phyloP scores from a whole-genome alignment of 1,139 yeast species.

The Meyerozyma elateridarum region DNA sequence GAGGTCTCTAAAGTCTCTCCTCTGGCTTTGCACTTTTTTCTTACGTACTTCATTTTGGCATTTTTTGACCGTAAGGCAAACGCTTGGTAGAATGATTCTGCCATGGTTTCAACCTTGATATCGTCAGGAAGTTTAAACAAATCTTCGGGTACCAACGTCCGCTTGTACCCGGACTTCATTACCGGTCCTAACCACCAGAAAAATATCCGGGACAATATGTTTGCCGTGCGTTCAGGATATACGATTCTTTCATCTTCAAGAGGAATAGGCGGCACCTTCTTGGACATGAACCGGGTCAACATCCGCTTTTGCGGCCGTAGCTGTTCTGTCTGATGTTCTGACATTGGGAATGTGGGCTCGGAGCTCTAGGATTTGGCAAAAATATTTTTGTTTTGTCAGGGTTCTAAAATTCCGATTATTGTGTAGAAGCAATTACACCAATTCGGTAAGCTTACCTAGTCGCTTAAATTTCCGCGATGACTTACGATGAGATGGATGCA shows the following conservation, averaged over 20 bases:
- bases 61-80: constrained; percentile 19
- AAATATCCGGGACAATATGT: constrained; percentile 34
- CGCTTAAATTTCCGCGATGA: too few relatives aligned
- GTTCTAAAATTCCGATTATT: too few relatives aligned
- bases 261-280: constrained; percentile 35
- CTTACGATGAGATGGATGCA: too few relatives aligned
- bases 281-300: constrained; percentile 27
- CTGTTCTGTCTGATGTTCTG: too few relatives aligned
- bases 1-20: constrained; percentile 20
- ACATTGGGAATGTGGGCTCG: too few relatives aligned
- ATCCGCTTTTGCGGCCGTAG: constrained; percentile 24
- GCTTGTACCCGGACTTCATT: constrained; percentile 44
- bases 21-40: constrained; percentile 20
- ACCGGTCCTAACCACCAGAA: constrained; percentile 51
- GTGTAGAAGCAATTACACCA: too few relatives aligned
- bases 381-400: too few relatives aligned
- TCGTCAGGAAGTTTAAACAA: constrained; percentile 36
- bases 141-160: constrained; percentile 46
- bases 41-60: constrained; percentile 18
- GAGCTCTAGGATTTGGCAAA: too few relatives aligned
- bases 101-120: constrained; percentile 33
- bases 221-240: constrained; percentile 32
- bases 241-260: constrained; percentile 33
- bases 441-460: too few relatives aligned
- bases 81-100: constrained; percentile 22